These are phyloP conservation scores for Avena atlantica DNA, from an alignment of 176 grass and related monocot species.

Conservation along the genomic window DNA sequence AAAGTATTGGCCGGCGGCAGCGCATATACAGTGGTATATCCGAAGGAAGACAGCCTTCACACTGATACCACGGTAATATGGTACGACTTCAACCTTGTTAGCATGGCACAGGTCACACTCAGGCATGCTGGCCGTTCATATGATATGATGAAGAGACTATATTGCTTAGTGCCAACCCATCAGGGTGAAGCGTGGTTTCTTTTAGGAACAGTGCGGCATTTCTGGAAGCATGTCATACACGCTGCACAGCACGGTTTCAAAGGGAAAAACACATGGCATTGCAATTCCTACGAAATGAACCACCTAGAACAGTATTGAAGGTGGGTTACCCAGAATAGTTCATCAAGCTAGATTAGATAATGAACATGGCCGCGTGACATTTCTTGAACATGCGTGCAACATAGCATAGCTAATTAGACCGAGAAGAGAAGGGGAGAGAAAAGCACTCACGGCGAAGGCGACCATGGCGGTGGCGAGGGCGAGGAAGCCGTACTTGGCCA, in stretches of 20 bases:
- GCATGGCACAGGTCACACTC: background rate
- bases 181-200: background rate
- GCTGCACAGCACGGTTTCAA: background rate
- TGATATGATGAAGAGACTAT: background rate
- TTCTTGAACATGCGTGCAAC: background rate
- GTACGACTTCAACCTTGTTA: background rate
- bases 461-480: constrained; percentile 89
- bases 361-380: background rate
- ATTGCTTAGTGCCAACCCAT: background rate
- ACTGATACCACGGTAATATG: background rate
- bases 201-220: background rate
- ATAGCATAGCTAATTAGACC: background rate
- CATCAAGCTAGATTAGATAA: background rate
- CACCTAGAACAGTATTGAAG: background rate
- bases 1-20: background rate
- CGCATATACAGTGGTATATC: background rate
- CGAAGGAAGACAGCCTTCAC: background rate
- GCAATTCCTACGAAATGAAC: background rate
- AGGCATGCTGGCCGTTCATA: background rate
- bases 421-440: background rate
- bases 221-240: background rate
- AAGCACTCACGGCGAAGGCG: constrained; percentile 72
- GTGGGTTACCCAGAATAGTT: background rate
- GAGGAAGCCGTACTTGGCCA: constrained; percentile 99
- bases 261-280: background rate